Percentiles rank a stretch among this genome's conserved stretches.
These are phyloP conservation scores for Ophiostoma novo-ulmi DNA, from an alignment of 2,329 filamentous ascomycete genomes.

Conservation along the genomic window DNA sequence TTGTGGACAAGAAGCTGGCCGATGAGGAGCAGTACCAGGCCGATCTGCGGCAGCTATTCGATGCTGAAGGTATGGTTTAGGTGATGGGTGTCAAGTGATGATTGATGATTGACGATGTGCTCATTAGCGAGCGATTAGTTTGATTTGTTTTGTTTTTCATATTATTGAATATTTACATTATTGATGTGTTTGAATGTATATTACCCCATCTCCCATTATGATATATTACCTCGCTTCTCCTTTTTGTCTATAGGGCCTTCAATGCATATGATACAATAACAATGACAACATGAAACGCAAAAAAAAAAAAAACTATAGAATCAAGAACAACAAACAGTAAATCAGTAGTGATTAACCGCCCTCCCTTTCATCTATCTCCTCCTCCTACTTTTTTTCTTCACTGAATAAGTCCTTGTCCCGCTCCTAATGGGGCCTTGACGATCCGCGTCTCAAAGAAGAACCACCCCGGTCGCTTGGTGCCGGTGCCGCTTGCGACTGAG, in stretches of 20 bases:
- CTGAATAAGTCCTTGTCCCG: too few species aligned
- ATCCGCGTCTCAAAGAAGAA: not conserved
- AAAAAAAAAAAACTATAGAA: not conserved
- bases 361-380: not conserved
- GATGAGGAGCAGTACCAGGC: constrained; percentile 8
- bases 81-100: not conserved
- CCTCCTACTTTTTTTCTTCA: not conserved
- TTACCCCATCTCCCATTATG: not conserved
- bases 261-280: not conserved
- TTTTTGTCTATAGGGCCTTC: not conserved
- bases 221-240: not conserved
- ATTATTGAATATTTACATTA: not conserved
- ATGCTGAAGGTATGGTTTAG: not conserved
- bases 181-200: not conserved
- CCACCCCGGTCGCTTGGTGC: not conserved
- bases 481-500: not conserved
- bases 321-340: not conserved
- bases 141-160: not conserved
- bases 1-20: constrained; percentile 9
- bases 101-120: not conserved
- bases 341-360: not conserved
- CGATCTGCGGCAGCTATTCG: constrained; percentile 2
- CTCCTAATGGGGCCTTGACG: constrained; percentile 1
- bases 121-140: constrained; percentile 3
- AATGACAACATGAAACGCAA: not conserved